phyloP scores from a whole-genome alignment of 176 grass and related monocot species.

The Hordeum marinum region DNA sequence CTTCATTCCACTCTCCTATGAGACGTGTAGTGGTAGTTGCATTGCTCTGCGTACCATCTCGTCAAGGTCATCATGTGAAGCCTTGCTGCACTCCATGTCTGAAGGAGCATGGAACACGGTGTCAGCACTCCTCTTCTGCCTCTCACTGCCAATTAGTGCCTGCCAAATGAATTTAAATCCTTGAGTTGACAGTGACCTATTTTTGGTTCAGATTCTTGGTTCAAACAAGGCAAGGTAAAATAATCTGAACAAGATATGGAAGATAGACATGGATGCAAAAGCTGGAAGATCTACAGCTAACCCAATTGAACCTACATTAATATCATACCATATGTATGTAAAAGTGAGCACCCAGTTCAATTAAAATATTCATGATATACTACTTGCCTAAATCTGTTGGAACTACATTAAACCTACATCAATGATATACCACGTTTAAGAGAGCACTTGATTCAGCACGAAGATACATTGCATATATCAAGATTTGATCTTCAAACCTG shows the following conservation, averaged over 20 bases:
- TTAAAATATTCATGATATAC: too few species aligned
- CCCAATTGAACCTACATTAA: too few species aligned
- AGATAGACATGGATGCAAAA: neutral
- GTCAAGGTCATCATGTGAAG: neutral
- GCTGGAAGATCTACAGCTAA: too few species aligned
- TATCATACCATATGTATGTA: too few species aligned
- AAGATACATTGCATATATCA: neutral
- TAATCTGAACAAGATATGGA: neutral
- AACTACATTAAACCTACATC: neutral
- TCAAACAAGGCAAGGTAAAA: neutral
- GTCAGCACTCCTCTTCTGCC: conserved; percentile 43
- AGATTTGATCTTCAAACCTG: neutral
- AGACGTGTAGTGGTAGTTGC: neutral
- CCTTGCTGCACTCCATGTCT: conserved; percentile 37
- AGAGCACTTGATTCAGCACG: too few species aligned
- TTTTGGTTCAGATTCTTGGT: neutral
- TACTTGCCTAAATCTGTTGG: neutral
- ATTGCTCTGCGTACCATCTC: conserved; percentile 33
- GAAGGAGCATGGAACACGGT: conserved; percentile 21
- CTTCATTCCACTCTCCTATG: too few species aligned
- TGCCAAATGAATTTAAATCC: neutral
- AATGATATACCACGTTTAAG: too few species aligned
- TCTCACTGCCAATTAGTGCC: conserved; percentile 61
- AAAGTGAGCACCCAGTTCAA: too few species aligned
- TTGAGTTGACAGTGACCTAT: neutral